Percentiles rank a stretch among this genome's conserved stretches.
Conservation (phyloP, 2,329 filamentous ascomycete species). For the Diplodia corticola region DNA sequence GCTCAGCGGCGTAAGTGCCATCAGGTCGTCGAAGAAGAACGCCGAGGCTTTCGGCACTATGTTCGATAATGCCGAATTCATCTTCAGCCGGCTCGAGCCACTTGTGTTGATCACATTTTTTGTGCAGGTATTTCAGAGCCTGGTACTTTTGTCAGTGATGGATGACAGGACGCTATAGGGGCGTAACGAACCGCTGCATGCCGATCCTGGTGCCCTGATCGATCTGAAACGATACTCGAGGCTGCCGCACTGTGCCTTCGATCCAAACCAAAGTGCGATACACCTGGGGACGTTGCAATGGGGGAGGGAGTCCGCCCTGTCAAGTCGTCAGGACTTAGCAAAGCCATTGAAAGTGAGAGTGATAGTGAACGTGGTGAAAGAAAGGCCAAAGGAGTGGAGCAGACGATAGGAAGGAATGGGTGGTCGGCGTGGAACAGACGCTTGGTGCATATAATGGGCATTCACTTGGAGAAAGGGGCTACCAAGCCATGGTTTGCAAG, state of each 20-base stretch:
- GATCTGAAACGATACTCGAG: constrained; percentile 29
- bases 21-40: constrained; percentile 9
- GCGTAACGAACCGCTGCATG: constrained; percentile 29
- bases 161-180: too few species aligned
- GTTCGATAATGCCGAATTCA: constrained; percentile 32
- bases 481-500: background rate
- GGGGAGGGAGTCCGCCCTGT: background rate
- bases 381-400: background rate
- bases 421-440: background rate
- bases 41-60: constrained; percentile 28
- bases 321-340: background rate
- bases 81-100: constrained; percentile 34
- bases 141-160: constrained; percentile 12
- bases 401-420: background rate
- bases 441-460: too few species aligned
- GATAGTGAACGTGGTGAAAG: background rate
- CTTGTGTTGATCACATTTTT: constrained; percentile 31
- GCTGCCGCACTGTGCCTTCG: constrained; percentile 25
- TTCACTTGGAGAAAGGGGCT: background rate
- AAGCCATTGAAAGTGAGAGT: background rate
- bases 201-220: constrained; percentile 29
- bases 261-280: constrained; percentile 13
- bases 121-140: constrained; percentile 35
- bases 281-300: background rate
- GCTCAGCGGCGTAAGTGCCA: constrained; percentile 45